These are phyloP conservation scores for Penicillium herquei DNA, from an alignment of 495 filamentous ascomycete genomes.

Conservation along the genomic window DNA sequence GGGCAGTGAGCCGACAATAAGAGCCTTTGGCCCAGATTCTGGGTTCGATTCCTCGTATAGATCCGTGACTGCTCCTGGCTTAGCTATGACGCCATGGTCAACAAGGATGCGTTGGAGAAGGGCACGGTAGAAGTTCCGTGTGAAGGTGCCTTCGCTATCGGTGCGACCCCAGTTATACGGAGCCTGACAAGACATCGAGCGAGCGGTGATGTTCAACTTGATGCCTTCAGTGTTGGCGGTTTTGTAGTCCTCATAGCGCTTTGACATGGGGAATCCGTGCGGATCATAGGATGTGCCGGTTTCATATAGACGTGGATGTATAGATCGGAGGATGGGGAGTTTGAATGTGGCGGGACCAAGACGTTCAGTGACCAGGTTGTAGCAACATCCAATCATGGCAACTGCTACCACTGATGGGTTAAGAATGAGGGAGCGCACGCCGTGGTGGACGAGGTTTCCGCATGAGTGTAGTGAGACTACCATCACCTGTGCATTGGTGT, in stretches of 20 bases:
- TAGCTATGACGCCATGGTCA: conserved; percentile 69
- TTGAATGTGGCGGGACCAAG: conserved; percentile 85
- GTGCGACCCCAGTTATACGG: conserved; percentile 82
- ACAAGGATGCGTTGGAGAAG: conserved; percentile 87
- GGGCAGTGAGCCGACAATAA: conserved; percentile 82
- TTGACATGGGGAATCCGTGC: conserved; percentile 90
- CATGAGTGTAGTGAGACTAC: conserved; percentile 95
- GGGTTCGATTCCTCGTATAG: conserved; percentile 29
- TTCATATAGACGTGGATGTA: conserved; percentile 53
- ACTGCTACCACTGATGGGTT: conserved; percentile 84
- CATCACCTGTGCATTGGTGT: conserved; percentile 57
- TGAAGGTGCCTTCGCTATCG: conserved; percentile 87
- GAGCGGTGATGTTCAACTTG: conserved; percentile 88
- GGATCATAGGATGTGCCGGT: conserved; percentile 70
- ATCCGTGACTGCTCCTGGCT: conserved; percentile 42
- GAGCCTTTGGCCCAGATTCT: conserved; percentile 26
- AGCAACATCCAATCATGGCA: conserved; percentile 95
- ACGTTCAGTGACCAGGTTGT: conserved; percentile 91
- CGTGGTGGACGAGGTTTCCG: conserved; percentile 94
- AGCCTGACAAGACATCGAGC: conserved; percentile 96
- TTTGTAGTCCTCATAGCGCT: conserved; percentile 59
- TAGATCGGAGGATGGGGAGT: conserved; percentile 61
- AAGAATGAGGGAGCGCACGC: conserved; percentile 75
- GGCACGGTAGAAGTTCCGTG: conserved; percentile 88
- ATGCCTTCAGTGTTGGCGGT: conserved; percentile 56